These are phyloP conservation scores for Albophoma yamanashiensis DNA, from an alignment of 2,329 filamentous ascomycete genomes.

Conservation along the genomic window DNA sequence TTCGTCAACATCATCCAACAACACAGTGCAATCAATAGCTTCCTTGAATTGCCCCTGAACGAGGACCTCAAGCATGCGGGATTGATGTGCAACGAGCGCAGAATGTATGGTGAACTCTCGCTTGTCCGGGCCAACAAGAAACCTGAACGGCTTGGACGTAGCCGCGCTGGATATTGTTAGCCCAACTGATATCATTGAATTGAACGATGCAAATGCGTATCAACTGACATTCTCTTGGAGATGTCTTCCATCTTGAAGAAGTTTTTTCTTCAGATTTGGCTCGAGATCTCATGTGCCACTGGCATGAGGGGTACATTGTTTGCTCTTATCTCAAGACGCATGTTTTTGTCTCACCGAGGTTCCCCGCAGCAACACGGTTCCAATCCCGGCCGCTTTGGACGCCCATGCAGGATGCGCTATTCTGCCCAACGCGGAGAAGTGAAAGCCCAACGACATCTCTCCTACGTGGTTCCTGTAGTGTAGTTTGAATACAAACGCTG, in stretches of 20 bases:
- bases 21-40: neutral
- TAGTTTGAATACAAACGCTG: too few relatives aligned
- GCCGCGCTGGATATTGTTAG: neutral
- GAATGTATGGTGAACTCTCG: neutral
- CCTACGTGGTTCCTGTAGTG: too few relatives aligned
- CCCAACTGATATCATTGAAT: neutral
- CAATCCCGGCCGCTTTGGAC: too few relatives aligned
- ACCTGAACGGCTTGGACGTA: neutral
- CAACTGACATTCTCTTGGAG: neutral
- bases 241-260: neutral
- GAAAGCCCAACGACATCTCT: neutral
- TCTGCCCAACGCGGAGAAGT: neutral
- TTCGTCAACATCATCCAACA: neutral
- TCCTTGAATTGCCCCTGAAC: neutral
- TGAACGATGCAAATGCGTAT: neutral
- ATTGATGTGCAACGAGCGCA: neutral
- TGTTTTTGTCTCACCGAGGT: too few relatives aligned
- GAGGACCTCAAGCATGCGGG: neutral
- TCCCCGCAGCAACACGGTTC: too few relatives aligned
- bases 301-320: too few relatives aligned
- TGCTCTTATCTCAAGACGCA: too few relatives aligned
- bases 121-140: neutral
- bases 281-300: too few relatives aligned
- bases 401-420: neutral
- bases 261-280: too few relatives aligned